Base-by-base conservation (phyloP, 116 monocot genomes). In the Cymodocea nodosa region DNA sequence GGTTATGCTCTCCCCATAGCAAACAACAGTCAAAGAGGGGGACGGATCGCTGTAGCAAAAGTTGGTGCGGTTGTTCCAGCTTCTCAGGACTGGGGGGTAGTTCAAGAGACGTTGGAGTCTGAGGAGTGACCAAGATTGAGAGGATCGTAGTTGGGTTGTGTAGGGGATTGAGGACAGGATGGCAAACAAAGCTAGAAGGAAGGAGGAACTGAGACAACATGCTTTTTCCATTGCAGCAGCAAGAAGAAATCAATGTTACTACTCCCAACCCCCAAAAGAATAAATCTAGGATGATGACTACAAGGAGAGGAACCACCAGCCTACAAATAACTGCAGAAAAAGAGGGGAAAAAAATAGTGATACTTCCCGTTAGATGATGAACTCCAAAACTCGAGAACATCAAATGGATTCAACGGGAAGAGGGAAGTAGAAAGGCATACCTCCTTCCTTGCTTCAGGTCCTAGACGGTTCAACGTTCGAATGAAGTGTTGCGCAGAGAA, bases 1-100 rank as follows among this genome's bases (percentile, higher is more conserved):
- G 51, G 83, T 90, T 10, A 90, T 77, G 57, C 73, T 87, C 15
- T 90, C 87, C 51, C 73, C 86, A 69, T 95, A 95, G 87, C 94
- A 95, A 14, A 85, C 87, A 8, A 95, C 72, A 25, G 94, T 87
- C 19, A 78, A 79, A 12, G 71, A 78, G 2, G 82, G 79, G 51
- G 71, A 78, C 11, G 80, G 78, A 6, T 87, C 85, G 19, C 64
- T 62, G 72, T 73, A 74, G 76, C 94, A 94, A 68, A 81, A 67
- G 71, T 87, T 82, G 12, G 81, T 79, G 74, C 64, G 64, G 68
- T 75, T 76, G 44, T 71, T 84, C 94, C 87, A 90, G 59, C 50
- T 59, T 44, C 63, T 70, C 12, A 90, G 72, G 68, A 67, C 63
- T 5, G 82, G 50, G 15, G 94, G 85, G 63, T 84, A 64, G 65